phyloP scores from a whole-genome alignment of 805 yeast genomes.

The Candida verbasci region DNA sequence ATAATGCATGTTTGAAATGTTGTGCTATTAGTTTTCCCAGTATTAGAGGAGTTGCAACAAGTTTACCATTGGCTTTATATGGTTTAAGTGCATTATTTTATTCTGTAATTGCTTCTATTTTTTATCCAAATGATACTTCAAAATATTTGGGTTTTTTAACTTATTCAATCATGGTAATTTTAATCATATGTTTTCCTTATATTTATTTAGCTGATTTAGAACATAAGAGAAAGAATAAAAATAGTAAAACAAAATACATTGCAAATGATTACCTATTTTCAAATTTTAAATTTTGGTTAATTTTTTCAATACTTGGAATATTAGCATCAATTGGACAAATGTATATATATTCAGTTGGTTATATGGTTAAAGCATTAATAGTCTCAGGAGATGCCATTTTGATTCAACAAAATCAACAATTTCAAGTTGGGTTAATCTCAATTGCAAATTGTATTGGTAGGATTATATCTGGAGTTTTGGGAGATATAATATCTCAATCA shows the following conservation, averaged over 20 bases:
- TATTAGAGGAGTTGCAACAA: slow-evolving; percentile 68
- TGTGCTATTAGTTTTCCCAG: slow-evolving; percentile 68
- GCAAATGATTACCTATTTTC: slow-evolving; percentile 13
- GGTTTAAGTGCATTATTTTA: slow-evolving; percentile 71
- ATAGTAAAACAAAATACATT: background rate
- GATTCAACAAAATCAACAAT: slow-evolving; percentile 56
- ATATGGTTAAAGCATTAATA: slow-evolving; percentile 29
- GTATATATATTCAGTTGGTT: slow-evolving; percentile 45
- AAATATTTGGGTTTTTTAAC: slow-evolving; percentile 47
- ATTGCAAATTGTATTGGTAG: slow-evolving; percentile 66
- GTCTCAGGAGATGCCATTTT: slow-evolving; percentile 5
- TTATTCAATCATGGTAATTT: slow-evolving; percentile 36
- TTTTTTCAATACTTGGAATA: slow-evolving; percentile 33
- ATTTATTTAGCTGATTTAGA: slow-evolving; percentile 38
- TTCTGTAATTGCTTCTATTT: slow-evolving; percentile 49
- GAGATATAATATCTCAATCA: slow-evolving; percentile 53
- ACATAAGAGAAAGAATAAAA: slow-evolving; percentile 13
- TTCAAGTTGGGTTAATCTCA: slow-evolving; percentile 71
- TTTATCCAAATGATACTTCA: slow-evolving; percentile 56
- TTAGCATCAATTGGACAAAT: slow-evolving; percentile 43
- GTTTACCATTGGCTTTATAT: slow-evolving; percentile 68
- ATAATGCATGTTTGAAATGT: slow-evolving; percentile 64
- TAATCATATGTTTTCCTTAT: slow-evolving; percentile 44
- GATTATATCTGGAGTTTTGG: slow-evolving; percentile 55
- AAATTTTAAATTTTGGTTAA: slow-evolving; percentile 32